Evolutionary conservation across 2,329 filamentous ascomycete genomes (phyloP), one percentile per base, ranked within the genome.

Genomic region (Pseudofabraea citricarpa): DNA sequence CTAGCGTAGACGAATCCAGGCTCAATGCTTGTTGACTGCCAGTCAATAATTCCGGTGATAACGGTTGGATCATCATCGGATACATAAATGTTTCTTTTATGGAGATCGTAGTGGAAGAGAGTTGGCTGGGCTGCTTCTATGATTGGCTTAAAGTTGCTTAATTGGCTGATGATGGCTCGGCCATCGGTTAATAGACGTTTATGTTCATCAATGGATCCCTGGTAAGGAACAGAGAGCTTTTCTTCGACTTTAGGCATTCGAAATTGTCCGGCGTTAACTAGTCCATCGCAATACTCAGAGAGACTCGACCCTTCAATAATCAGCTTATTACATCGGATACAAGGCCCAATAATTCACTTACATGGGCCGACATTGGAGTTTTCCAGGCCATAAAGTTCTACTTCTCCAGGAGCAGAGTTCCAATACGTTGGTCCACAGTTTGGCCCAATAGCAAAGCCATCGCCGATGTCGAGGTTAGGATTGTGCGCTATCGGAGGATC

Each of bases 81-180:
- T 36, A 71, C 60, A 45, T 67, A 70, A 19, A 70, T 65, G 49
- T 70, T 71, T 45, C 63, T 55, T 55, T 62, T 64, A 48, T 69
- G 59, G 29, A 69, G 46, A 51, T 70, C 65, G 12, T 62, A 60
- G 43, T 70, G 65, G 40, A 66, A 62, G 3, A 70, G 47, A 4
- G 59, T 54, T 24, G 62, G 63, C 21, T 27, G 45, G 47, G 61
- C 51, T 36, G 54, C 51, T 23, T 59, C 46, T 39, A 32, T 35
- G 13, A 42, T 42, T 35, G 29, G 8, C 12, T n/a, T 32, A 15
- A 32, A 32, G 12, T n/a, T 32, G n/a, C 12, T 32, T 32, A 32
- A 32, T 15, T 32, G 29, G 7, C 18, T 16, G 29, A 32, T 32
- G 29, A 32, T 32, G 18, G 29, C 29, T 32, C 18, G 29, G 29